Evolutionary conservation across 176 grass and related monocot species (phyloP).

Genomic region (Zoysia pacifica): DNA sequence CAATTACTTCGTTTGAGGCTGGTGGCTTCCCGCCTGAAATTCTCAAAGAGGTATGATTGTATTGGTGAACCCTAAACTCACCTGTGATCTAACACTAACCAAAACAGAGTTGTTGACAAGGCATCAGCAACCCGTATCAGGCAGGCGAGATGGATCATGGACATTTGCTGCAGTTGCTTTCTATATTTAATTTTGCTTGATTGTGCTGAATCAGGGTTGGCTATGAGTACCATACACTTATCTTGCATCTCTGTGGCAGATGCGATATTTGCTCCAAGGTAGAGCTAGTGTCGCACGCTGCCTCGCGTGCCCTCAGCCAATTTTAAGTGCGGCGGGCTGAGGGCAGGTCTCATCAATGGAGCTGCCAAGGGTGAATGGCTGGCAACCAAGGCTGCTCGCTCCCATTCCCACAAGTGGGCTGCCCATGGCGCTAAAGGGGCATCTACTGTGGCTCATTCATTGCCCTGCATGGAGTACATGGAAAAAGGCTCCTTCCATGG

Average conservation of each 20-base stretch:
- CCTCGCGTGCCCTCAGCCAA: conserved; percentile 44
- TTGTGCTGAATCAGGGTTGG: conserved; percentile 52
- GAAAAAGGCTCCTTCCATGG: not conserved
- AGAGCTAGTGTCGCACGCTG: conserved; percentile 98
- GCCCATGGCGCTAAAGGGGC: too few relatives aligned
- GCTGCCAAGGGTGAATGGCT: conserved; percentile 50
- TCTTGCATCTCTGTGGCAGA: conserved; percentile 89
- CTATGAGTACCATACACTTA: conserved; percentile 54
- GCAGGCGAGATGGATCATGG: conserved; percentile 9
- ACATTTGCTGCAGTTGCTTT: conserved; percentile 11
- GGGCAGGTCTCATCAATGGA: conserved; percentile 55
- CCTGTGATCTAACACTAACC: conserved; percentile 47
- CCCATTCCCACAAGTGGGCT: not conserved
- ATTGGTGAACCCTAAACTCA: conserved; percentile 24
- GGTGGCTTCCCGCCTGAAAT: conserved; percentile 72
- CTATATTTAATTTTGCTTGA: conserved; percentile 50
- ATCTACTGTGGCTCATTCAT: too few relatives aligned
- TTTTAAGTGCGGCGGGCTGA: conserved; percentile 45
- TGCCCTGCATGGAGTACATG: too few relatives aligned
- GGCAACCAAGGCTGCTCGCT: conserved; percentile 37
- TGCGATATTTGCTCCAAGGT: conserved; percentile 99
- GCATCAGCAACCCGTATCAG: conserved; percentile 6
- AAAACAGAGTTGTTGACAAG: conserved; percentile 28
- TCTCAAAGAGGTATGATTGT: conserved; percentile 81
- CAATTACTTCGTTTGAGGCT: conserved; percentile 80